Evolutionary conservation across 352 stramenopile genomes (phyloP).

Genomic region (Peronospora belbahrii): DNA sequence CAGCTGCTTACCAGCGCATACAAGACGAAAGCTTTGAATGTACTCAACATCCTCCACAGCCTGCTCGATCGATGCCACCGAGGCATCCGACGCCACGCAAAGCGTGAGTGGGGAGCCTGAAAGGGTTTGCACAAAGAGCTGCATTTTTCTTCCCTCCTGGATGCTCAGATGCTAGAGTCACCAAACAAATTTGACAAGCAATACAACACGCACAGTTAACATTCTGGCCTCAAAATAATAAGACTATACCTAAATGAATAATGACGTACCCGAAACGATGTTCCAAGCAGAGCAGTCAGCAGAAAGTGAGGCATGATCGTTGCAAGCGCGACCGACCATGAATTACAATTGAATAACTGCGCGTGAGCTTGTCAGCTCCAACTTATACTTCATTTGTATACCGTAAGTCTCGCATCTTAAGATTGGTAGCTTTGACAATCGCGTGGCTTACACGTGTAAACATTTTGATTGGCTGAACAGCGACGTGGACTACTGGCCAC

Average conservation of each 20-base stretch:
- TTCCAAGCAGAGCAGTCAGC: conserved; percentile 88
- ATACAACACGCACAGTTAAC: conserved; percentile 1
- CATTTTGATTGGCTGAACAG: conserved; percentile 14
- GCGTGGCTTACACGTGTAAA: not conserved
- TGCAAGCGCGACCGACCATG: not conserved
- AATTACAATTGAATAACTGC: conserved; percentile 4
- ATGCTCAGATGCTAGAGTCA: conserved; percentile 83
- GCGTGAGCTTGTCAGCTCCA: not conserved
- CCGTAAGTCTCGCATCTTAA: conserved; percentile 3
- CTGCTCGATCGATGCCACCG: conserved; percentile 88
- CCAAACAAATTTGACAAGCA: conserved; percentile 1
- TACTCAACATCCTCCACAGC: conserved; percentile 93
- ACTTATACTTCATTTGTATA: conserved; percentile 7
- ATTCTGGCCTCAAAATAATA: not conserved
- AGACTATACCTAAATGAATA: not conserved
- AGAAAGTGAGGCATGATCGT: conserved; percentile 68
- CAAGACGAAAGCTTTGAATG: conserved; percentile 89
- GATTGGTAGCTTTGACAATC: fast-evolving
- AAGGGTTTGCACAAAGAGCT: conserved; percentile 92
- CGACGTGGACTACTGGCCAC: conserved; percentile 20
- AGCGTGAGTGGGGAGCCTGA: conserved; percentile 77
- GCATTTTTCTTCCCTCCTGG: conserved; percentile 90
- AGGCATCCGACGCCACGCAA: conserved; percentile 77
- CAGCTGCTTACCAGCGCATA: conserved; percentile 78
- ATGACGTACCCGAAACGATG: conserved; percentile 48